Conservation (phyloP, 805 yeast species). For the Ogataea trehaloabstinens region DNA sequence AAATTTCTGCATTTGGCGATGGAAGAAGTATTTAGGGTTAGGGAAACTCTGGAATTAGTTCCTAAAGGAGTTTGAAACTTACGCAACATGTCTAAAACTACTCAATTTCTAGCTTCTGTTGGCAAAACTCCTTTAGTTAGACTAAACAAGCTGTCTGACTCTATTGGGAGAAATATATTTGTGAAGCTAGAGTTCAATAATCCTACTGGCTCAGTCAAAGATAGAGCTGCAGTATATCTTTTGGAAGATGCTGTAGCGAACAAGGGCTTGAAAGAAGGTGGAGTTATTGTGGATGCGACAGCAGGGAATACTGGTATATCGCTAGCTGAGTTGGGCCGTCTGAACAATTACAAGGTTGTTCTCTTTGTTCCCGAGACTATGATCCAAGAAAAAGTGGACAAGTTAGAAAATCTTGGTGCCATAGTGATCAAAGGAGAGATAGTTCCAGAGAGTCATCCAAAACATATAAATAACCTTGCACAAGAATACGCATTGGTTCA, state of each 20-base stretch:
- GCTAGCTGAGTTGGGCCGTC: conserved; percentile 75
- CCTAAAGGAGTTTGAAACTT: too few relatives aligned
- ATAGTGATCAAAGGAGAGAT: conserved; percentile 91
- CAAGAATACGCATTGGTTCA: conserved; percentile 74
- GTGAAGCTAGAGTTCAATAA: conserved; percentile 62
- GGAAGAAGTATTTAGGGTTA: too few relatives aligned
- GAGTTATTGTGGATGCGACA: conserved; percentile 91
- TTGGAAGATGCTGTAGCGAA: conserved; percentile 70
- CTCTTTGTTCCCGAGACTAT: conserved; percentile 93
- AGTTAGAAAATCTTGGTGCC: conserved; percentile 74
- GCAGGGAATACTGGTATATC: conserved; percentile 97
- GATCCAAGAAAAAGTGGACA: conserved; percentile 74
- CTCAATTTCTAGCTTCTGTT: conserved; percentile 70
- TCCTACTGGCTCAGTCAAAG: conserved; percentile 93
- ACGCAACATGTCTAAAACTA: too few relatives aligned
- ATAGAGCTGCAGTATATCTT: conserved; percentile 80
- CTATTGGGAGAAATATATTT: conserved; percentile 62
- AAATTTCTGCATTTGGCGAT: too few relatives aligned
- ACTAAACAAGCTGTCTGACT: conserved; percentile 49
- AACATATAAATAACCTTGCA: conserved; percentile 87
- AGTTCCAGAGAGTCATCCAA: conserved; percentile 76
- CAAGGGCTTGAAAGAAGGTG: conserved; percentile 66
- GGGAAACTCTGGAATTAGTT: too few relatives aligned
- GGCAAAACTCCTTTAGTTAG: conserved; percentile 80
- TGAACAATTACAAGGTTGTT: conserved; percentile 81